phyloP scores from a whole-genome alignment of 2,329 filamentous ascomycete genomes.

The Nothopassalora personata region DNA sequence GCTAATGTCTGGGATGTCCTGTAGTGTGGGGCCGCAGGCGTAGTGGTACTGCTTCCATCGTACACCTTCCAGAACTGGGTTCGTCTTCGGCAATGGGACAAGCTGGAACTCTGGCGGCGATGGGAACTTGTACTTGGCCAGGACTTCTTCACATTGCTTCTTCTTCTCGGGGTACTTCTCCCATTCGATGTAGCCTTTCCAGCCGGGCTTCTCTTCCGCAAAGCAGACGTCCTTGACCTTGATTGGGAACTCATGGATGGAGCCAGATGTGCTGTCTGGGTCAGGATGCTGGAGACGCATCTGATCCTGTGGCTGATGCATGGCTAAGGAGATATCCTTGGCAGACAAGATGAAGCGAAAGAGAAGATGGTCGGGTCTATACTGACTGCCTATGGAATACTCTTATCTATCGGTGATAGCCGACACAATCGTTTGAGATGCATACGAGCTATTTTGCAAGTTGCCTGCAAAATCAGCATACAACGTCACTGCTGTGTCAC shows the following conservation, averaged over 20 bases:
- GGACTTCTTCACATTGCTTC: slow-evolving; percentile 51
- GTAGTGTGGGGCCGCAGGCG: slow-evolving; percentile 37
- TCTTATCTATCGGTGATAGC: background rate
- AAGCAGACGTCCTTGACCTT: slow-evolving; percentile 33
- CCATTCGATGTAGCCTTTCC: slow-evolving; percentile 61
- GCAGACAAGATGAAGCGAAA: background rate
- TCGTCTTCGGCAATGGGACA: slow-evolving; percentile 38
- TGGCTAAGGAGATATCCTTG: background rate
- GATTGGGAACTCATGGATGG: slow-evolving; percentile 16
- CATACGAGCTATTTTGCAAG: background rate
- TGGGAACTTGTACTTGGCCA: slow-evolving; percentile 50
- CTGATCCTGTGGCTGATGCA: background rate
- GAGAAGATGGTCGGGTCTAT: background rate
- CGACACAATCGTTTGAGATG: background rate
- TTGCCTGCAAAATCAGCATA: background rate
- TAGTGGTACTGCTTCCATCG: slow-evolving; percentile 45
- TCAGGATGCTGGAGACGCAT: background rate
- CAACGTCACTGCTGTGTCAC: background rate
- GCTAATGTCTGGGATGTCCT: slow-evolving; percentile 49
- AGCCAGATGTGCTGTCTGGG: slow-evolving; percentile 7
- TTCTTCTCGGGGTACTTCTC: slow-evolving; percentile 66
- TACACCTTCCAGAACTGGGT: slow-evolving; percentile 42
- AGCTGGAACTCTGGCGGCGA: slow-evolving; percentile 42
- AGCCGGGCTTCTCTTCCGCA: slow-evolving; percentile 36
- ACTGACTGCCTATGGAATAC: background rate